Conservation (phyloP, 2,329 filamentous ascomycete genomes). For the Pyrenophora tritici-repentis region DNA sequence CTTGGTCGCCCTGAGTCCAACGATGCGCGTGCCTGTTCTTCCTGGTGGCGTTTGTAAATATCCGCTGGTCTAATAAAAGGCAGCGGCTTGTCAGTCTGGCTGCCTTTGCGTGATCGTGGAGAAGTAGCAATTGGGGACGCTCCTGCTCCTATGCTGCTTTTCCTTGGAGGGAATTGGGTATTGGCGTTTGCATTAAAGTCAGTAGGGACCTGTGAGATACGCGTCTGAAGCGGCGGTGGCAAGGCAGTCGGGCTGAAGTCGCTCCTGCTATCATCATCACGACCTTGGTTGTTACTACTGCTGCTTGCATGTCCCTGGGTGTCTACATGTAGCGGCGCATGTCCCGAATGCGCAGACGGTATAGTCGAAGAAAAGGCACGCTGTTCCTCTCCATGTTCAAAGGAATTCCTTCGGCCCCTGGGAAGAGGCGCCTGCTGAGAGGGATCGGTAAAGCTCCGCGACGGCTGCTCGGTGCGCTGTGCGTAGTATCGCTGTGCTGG, state of each 20-base stretch:
- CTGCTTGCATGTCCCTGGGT: conserved; percentile 31
- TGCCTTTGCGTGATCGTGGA: conserved; percentile 34
- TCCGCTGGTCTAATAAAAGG: conserved; percentile 76
- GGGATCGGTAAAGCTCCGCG: conserved; percentile 51
- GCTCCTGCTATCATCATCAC: conserved; percentile 48
- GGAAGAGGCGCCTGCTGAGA: conserved; percentile 33
- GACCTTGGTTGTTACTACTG: conserved; percentile 39
- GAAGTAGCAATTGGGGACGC: conserved; percentile 32
- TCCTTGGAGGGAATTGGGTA: conserved; percentile 62
- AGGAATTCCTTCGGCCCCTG: conserved; percentile 54
- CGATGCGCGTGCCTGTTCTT: conserved; percentile 64
- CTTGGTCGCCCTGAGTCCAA: conserved; percentile 63
- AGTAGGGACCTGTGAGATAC: conserved; percentile 47
- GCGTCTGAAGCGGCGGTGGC: conserved; percentile 55
- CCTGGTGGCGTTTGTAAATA: conserved; percentile 73
- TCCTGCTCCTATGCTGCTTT: conserved; percentile 63
- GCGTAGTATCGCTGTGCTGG: conserved; percentile 52
- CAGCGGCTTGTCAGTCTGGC: conserved; percentile 56
- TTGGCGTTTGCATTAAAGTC: conserved; percentile 34
- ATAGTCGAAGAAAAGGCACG: conserved; percentile 53
- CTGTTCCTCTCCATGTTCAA: conserved; percentile 60
- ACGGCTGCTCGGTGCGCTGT: conserved; percentile 31
- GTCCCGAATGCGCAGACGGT: conserved; percentile 25
- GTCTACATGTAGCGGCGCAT: conserved; percentile 14
- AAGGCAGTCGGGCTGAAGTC: conserved; percentile 61